Evolutionary conservation across 805 yeast species (phyloP).

Genomic region (Spencermartinsiella europaea): DNA sequence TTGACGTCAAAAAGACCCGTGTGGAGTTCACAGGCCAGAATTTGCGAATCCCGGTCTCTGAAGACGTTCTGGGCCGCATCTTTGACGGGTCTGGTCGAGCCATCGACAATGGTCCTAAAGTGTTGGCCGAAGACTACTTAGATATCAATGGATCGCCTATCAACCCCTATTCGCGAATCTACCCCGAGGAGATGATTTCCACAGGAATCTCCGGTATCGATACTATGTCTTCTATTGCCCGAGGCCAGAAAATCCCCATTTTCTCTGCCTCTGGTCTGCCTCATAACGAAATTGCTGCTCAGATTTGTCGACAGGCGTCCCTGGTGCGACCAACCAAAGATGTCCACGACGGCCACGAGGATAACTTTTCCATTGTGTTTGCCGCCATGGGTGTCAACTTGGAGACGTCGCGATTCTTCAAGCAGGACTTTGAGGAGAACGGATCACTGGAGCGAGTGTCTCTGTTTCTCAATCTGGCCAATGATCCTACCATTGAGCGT

Average conservation of each 20-base stretch:
- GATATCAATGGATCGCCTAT: constrained; percentile 99
- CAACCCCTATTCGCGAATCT: constrained; percentile 96
- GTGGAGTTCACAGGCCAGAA: constrained; percentile 97
- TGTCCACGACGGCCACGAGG: constrained; percentile 99
- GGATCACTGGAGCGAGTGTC: constrained; percentile 98
- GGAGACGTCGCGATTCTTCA: constrained; percentile 97
- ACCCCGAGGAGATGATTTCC: constrained; percentile 99
- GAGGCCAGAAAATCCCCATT: constrained; percentile 99
- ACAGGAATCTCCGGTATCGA: constrained; percentile 99
- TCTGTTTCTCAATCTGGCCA: constrained; percentile 93
- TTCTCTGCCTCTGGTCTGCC: constrained; percentile 99
- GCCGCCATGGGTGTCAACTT: constrained; percentile 99
- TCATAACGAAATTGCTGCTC: constrained; percentile 99
- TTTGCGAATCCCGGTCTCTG: constrained; percentile 90
- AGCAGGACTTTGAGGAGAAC: constrained; percentile 98
- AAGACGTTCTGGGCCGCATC: constrained; percentile 95
- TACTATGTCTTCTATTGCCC: constrained; percentile 98
- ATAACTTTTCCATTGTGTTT: constrained; percentile 96
- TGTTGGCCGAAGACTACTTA: constrained; percentile 95
- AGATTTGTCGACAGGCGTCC: constrained; percentile 99
- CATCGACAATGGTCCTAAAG: constrained; percentile 96
- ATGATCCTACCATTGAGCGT: constrained; percentile 99
- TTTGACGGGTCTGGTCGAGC: constrained; percentile 99
- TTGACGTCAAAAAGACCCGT: constrained; percentile 95
- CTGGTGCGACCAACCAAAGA: constrained; percentile 98